Conservation (phyloP, 208 protist species). For the Borovskyia barvae region DNA sequence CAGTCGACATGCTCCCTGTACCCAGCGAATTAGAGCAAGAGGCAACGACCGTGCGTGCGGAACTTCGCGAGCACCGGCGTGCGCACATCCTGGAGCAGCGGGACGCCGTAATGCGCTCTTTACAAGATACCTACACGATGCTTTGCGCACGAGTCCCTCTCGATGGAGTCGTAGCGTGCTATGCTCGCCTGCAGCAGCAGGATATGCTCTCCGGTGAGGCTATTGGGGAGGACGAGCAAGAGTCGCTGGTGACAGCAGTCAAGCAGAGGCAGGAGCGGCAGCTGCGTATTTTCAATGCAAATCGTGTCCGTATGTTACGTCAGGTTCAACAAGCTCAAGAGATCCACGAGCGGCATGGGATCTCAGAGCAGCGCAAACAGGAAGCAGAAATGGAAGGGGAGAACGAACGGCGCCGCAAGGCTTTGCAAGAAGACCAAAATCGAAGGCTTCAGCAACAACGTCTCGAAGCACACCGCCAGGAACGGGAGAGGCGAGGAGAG, state of each 20-base stretch:
- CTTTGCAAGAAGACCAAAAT: slow-evolving; percentile 30
- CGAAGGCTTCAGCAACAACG: slow-evolving; percentile 44
- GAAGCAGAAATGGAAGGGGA: slow-evolving; percentile 53
- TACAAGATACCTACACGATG: slow-evolving; percentile 54
- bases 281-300: slow-evolving; percentile 48
- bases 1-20: background rate
- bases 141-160: slow-evolving; percentile 46
- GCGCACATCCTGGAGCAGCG: slow-evolving; percentile 27
- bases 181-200: slow-evolving; percentile 13
- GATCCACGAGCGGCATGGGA: slow-evolving; percentile 30
- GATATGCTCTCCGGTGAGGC: background rate
- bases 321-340: slow-evolving; percentile 50
- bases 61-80: slow-evolving; percentile 38
- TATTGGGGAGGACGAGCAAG: slow-evolving; percentile 1
- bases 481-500: slow-evolving; percentile 50
- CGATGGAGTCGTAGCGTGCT: slow-evolving; percentile 40
- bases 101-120: slow-evolving; percentile 18
- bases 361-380: slow-evolving; percentile 38
- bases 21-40: background rate
- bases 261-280: slow-evolving; percentile 50
- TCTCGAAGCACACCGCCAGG: slow-evolving; percentile 39
- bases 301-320: slow-evolving; percentile 46
- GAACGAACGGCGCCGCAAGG: slow-evolving; percentile 25
- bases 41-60: slow-evolving; percentile 12
- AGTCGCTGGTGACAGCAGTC: slow-evolving; percentile 42